Evolutionary conservation across 257 asterid genomes (phyloP), one percentile per base, ranked within the genome.

Genomic region (Solanum sitiens): DNA sequence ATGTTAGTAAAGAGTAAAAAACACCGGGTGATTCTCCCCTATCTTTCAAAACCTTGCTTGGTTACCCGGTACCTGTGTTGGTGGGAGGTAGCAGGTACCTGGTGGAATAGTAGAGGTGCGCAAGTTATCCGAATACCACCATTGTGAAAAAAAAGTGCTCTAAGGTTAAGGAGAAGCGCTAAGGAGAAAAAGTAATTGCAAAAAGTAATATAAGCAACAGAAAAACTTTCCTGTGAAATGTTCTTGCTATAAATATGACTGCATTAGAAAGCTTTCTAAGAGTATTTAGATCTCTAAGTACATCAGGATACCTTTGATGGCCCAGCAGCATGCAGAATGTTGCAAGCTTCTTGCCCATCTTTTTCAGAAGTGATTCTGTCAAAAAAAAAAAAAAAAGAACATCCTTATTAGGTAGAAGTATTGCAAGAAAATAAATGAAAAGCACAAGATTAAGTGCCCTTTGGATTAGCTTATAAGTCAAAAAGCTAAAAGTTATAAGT

Each of bases 271-370:
- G 59, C 59, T n/a, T 23, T 76, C 84, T 13, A 47, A 39, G 67
- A 72, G 45, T 70, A 13, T 75, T 67, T 45, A 87, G 20, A 35
- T 83, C 63, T 76, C 33, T 30, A 88, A 88, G 91, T 86, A 91
- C 30, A 35, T 33, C 65, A 42, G 75, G 86, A 90, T 87, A 96
- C 99, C 98, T 97, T 97, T 87, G 98, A 92, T 65, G 99, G 99
- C 72, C 99, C 99, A 89, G 98, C 98, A 90, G 97, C 94, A 91
- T 96, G 99, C 90, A 97, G 96, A 87, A 91, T 89, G 91, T 92
- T 93, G 94, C 99, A 97, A 86, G 98, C 99, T 87, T 96, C 94
- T 92, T 97, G 92, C 86, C 99, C 99, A 89, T 97, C 98, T 91
- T 95, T 92, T 92, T 97, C 99, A 83, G 98, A 92, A 80, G 79